A percentile compares a stretch with the other conserved stretches of the same genome.
Evolutionary conservation across 371 early-diverging fungal genomes (phyloP).

Genomic region (Apophysomyces ossiformis): DNA sequence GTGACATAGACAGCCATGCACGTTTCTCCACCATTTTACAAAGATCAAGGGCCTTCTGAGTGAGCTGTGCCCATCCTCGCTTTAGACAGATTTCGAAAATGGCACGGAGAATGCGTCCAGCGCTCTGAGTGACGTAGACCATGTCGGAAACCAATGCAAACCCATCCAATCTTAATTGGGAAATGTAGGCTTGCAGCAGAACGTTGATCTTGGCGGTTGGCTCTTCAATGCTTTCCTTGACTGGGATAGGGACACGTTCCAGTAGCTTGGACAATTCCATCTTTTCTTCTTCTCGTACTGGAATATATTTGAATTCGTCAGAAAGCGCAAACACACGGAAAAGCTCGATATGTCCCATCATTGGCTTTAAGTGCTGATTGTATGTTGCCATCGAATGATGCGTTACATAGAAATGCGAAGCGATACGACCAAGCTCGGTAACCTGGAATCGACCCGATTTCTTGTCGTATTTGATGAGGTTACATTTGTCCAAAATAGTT

Average conservation of each 20-base stretch:
- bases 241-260: slow-evolving; percentile 95
- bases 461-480: slow-evolving; percentile 91
- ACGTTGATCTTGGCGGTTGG: slow-evolving; percentile 95
- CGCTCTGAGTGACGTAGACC: slow-evolving; percentile 96
- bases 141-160: slow-evolving; percentile 96
- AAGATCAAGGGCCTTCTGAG: slow-evolving; percentile 82
- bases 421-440: slow-evolving; percentile 95
- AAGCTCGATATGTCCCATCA: slow-evolving; percentile 91
- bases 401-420: slow-evolving; percentile 94
- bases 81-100: slow-evolving; percentile 95
- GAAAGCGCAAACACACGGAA: slow-evolving; percentile 90
- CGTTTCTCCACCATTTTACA: slow-evolving; percentile 95
- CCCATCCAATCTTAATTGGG: slow-evolving; percentile 88
- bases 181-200: slow-evolving; percentile 94
- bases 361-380: slow-evolving; percentile 91
- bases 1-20: slow-evolving; percentile 93
- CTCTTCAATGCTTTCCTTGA: slow-evolving; percentile 90
- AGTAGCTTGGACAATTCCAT: slow-evolving; percentile 88
- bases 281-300: slow-evolving; percentile 96
- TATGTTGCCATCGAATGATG: slow-evolving; percentile 91
- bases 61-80: slow-evolving; percentile 94
- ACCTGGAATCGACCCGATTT: slow-evolving; percentile 87
- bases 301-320: slow-evolving; percentile 94
- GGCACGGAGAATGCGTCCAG: slow-evolving; percentile 92
- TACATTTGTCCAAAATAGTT: slow-evolving; percentile 81